Evolutionary conservation across 768 basidiomycete genomes (phyloP), one percentile per base, ranked within the genome.

Genomic region (Serendipita sp.): DNA sequence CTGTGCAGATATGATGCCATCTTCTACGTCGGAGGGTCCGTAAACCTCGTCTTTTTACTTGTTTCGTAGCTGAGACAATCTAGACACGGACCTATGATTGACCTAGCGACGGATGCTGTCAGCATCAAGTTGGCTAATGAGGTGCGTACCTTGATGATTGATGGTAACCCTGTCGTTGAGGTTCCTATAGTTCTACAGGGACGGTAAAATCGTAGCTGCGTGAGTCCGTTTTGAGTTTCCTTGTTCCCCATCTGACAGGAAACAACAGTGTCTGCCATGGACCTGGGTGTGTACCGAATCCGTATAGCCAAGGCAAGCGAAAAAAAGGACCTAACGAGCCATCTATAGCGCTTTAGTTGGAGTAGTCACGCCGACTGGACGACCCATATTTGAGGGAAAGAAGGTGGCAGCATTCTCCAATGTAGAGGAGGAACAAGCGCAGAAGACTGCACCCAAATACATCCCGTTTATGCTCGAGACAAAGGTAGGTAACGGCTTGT

Each of bases 381-480:
- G 81, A 65, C 82, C 85, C 1, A 84, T 90, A 65, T 82, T 89
- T 69, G 74, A 73, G 2, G 84, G 82, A 13, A 79, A 76, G 62
- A 68, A 70, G 17, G 74, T 75, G 58, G 88, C 88, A 0, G 85
- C 80, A 26, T 88, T 91, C 73, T 82, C 85, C 62, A 84, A 90
- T 70, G 72, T 65, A 0, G 89, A 90, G 68, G 89, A 90, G 69
- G 74, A 78, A 17, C 65, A 73, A 34, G 69, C 74, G 4, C 75
- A 69, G 38, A 75, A 71, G 67, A n/a, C 17, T 11, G 28, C 22
- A 60, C 26, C 42, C 41, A 48, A 82, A 77, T 75, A 75, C n/a
- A 67, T 90, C 42, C 87, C 87, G 0, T 90, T 89, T 79, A 74
- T 82, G 9, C 75, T 88, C 33, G 88, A 91, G 74, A 76, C 79